A percentile compares a stretch with the other conserved stretches of the same genome.
Evolutionary conservation across 2,329 filamentous ascomycete genomes (phyloP).

Genomic region (Aspergillus flavus): DNA sequence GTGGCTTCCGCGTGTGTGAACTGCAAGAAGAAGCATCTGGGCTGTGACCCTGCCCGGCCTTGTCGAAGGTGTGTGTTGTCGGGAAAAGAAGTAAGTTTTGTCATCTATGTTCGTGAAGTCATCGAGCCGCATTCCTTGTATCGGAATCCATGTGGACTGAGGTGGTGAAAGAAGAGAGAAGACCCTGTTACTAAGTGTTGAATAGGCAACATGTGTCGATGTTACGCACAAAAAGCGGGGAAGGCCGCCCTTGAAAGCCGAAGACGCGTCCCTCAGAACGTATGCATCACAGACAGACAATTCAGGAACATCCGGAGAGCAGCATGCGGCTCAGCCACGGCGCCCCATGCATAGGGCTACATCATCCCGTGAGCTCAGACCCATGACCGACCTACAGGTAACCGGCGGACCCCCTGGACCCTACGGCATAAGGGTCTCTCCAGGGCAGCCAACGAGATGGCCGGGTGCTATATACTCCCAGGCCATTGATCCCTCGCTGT

Average conservation of each 20-base stretch:
- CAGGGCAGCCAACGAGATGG: constrained; percentile 36
- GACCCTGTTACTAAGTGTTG: neutral
- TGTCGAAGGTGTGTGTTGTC: constrained; percentile 50
- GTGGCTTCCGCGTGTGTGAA: constrained; percentile 53
- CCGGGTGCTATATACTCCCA: constrained; percentile 33
- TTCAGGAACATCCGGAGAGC: constrained; percentile 27
- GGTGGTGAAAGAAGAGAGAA: neutral
- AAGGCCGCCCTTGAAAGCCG: constrained; percentile 46
- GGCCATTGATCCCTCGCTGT: constrained; percentile 30
- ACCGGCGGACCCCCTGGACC: constrained; percentile 21
- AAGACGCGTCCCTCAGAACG: constrained; percentile 40
- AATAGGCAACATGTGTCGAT: constrained; percentile 46
- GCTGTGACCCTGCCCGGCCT: constrained; percentile 49
- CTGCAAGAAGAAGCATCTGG: constrained; percentile 52
- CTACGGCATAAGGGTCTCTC: constrained; percentile 24
- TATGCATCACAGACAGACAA: constrained; percentile 34
- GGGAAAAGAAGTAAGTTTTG: constrained; percentile 47
- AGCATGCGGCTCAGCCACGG: constrained; percentile 25
- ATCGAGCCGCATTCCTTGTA: neutral
- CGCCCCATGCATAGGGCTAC: constrained; percentile 37
- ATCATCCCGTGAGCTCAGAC: constrained; percentile 42
- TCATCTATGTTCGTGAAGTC: neutral
- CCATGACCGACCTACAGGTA: constrained; percentile 41
- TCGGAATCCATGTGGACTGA: neutral
- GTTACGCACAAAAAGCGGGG: constrained; percentile 53